A percentile compares a stretch with the other conserved stretches of the same genome.
Conservation (phyloP, 2,329 filamentous ascomycete species). For the Trichoderma harzianum region DNA sequence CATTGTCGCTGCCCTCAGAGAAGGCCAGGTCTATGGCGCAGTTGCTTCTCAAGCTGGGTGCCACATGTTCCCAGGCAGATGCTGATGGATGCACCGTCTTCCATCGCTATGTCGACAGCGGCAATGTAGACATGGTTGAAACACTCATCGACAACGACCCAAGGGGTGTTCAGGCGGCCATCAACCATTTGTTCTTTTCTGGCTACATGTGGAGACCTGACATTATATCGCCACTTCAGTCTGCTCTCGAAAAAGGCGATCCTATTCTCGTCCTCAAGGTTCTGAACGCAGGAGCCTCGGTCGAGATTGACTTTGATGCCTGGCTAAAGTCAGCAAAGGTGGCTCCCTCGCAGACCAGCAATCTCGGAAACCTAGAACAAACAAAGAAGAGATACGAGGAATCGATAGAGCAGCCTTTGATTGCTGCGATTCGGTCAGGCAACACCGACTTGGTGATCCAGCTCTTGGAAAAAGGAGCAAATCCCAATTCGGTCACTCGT, state of each 20-base stretch:
- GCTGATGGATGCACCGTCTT: slow-evolving; percentile 61
- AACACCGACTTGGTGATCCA: slow-evolving; percentile 47
- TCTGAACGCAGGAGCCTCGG: slow-evolving; percentile 59
- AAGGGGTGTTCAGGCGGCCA: slow-evolving; percentile 57
- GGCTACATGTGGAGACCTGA: slow-evolving; percentile 32
- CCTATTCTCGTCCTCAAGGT: slow-evolving; percentile 54
- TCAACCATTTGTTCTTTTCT: slow-evolving; percentile 60
- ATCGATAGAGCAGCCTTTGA: slow-evolving; percentile 60
- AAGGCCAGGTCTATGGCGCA: slow-evolving; percentile 63
- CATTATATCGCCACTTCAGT: slow-evolving; percentile 51
- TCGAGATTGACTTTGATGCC: slow-evolving; percentile 58
- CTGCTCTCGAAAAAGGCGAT: slow-evolving; percentile 55
- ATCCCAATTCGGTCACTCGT: slow-evolving; percentile 59
- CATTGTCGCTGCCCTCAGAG: slow-evolving; percentile 59
- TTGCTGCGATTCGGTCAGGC: slow-evolving; percentile 53
- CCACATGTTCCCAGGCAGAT: slow-evolving; percentile 71
- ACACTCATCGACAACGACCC: slow-evolving; percentile 54
- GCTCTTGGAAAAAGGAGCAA: slow-evolving; percentile 61
- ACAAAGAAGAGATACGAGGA: slow-evolving; percentile 49
- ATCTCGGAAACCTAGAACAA: slow-evolving; percentile 40
- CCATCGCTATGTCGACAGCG: slow-evolving; percentile 57
- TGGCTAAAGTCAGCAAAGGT: slow-evolving; percentile 59
- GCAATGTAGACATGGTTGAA: slow-evolving; percentile 47
- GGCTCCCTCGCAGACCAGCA: slow-evolving; percentile 34
- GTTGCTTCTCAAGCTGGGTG: slow-evolving; percentile 65